Conservation (phyloP, 129 eudicot species). For the Arctium lappa region DNA sequence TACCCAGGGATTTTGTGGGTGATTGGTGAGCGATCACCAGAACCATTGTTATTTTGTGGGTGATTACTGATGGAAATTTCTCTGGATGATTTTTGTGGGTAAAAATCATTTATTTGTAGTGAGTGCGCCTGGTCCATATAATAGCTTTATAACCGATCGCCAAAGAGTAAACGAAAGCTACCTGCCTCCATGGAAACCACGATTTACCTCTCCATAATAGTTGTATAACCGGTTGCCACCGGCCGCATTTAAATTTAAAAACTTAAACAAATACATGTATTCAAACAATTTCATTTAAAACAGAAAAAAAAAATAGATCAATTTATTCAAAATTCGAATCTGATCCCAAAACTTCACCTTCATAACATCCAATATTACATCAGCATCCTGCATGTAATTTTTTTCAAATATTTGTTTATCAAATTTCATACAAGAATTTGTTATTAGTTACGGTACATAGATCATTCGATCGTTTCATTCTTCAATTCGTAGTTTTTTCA, state of each 20-base stretch:
- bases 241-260: not conserved
- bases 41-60: too few relatives aligned
- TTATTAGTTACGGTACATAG: slow-evolving; percentile 20
- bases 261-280: not conserved
- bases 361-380: slow-evolving; percentile 21
- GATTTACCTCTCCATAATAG: too few relatives aligned
- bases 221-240: too few relatives aligned
- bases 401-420: slow-evolving; percentile 12
- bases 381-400: slow-evolving; percentile 8
- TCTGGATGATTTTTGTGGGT: too few relatives aligned
- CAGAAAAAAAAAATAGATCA: not conserved
- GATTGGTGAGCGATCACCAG: too few relatives aligned
- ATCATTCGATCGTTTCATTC: not conserved
- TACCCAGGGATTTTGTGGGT: too few relatives aligned
- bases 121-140: too few relatives aligned
- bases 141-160: too few relatives aligned
- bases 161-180: too few relatives aligned
- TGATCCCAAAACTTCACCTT: slow-evolving; percentile 15
- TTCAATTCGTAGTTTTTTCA: slow-evolving; percentile 21
- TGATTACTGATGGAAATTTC: too few relatives aligned
- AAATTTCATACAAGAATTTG: slow-evolving; percentile 34
- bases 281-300: not conserved
- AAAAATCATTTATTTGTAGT: too few relatives aligned
- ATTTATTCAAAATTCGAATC: slow-evolving; percentile 26
- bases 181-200: too few relatives aligned